A percentile compares a stretch with the other conserved stretches of the same genome.
Conservation (phyloP, 2,329 filamentous ascomycete species). For the Xylogone sp. region DNA sequence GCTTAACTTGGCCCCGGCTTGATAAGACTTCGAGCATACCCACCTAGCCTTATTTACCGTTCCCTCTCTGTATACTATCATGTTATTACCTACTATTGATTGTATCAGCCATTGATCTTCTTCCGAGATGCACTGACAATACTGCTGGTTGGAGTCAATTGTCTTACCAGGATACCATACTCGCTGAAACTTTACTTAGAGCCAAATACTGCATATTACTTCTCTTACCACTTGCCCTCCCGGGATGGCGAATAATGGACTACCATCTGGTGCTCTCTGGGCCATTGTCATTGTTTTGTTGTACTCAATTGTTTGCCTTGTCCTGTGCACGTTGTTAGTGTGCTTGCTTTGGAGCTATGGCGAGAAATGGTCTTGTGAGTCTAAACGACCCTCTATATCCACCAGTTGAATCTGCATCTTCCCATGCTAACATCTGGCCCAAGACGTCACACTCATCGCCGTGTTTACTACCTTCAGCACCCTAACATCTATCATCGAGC, state of each 20-base stretch:
- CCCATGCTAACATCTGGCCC: neutral
- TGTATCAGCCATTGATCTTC: no score
- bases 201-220: no score
- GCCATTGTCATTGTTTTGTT: conserved; percentile 21
- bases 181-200: no score
- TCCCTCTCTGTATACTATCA: no score
- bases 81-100: no score
- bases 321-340: conserved; percentile 16
- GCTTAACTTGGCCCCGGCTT: no score
- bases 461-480: conserved; percentile 23
- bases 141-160: no score
- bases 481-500: conserved; percentile 24
- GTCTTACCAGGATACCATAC: no score
- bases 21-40: no score
- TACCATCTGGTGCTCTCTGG: conserved; percentile 20
- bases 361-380: conserved; percentile 26
- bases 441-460: conserved; percentile 25
- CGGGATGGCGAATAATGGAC: conserved; percentile 11
- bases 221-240: neutral
- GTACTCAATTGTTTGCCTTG: conserved; percentile 24
- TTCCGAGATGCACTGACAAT: no score
- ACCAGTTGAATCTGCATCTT: neutral
- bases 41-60: no score
- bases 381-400: neutral
- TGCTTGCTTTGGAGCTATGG: conserved; percentile 25